These are phyloP conservation scores for Lodderomyces orthopsilosis DNA, from an alignment of 1,139 yeast genomes.

Conservation along the genomic window DNA sequence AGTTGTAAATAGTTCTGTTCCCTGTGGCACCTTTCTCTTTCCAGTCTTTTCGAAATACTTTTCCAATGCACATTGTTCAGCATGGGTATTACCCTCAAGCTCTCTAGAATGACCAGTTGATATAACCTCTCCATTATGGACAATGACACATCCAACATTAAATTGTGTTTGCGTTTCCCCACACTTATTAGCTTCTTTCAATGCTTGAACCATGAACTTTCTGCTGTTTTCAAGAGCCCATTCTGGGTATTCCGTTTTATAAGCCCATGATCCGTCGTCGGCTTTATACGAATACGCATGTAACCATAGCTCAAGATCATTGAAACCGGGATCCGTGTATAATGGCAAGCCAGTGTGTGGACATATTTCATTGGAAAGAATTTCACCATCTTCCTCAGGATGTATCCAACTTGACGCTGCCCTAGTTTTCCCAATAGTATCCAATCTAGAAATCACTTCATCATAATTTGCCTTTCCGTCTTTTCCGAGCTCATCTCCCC, in stretches of 20 bases:
- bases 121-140: slow-evolving; percentile 59
- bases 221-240: slow-evolving; percentile 74
- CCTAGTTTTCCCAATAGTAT: slow-evolving; percentile 64
- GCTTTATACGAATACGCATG: slow-evolving; percentile 84
- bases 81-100: slow-evolving; percentile 93
- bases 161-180: slow-evolving; percentile 84
- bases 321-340: slow-evolving; percentile 84
- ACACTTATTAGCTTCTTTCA: slow-evolving; percentile 76
- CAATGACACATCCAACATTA: slow-evolving; percentile 90
- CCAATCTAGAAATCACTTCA: slow-evolving; percentile 46
- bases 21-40: slow-evolving; percentile 55
- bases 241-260: slow-evolving; percentile 74
- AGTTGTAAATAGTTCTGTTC: slow-evolving; percentile 85
- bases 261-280: slow-evolving; percentile 60
- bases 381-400: slow-evolving; percentile 60
- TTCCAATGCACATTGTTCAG: slow-evolving; percentile 91
- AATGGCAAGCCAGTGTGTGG: slow-evolving; percentile 66
- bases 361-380: slow-evolving; percentile 57
- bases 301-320: slow-evolving; percentile 82
- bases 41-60: slow-evolving; percentile 55
- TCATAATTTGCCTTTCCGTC: slow-evolving; percentile 49
- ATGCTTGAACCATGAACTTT: slow-evolving; percentile 60
- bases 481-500: slow-evolving; percentile 67
- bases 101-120: slow-evolving; percentile 89
- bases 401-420: slow-evolving; percentile 70